Evolutionary conservation across 306 rosid species (phyloP).

Genomic region (cucumber (Cucumis sativus)): DNA sequence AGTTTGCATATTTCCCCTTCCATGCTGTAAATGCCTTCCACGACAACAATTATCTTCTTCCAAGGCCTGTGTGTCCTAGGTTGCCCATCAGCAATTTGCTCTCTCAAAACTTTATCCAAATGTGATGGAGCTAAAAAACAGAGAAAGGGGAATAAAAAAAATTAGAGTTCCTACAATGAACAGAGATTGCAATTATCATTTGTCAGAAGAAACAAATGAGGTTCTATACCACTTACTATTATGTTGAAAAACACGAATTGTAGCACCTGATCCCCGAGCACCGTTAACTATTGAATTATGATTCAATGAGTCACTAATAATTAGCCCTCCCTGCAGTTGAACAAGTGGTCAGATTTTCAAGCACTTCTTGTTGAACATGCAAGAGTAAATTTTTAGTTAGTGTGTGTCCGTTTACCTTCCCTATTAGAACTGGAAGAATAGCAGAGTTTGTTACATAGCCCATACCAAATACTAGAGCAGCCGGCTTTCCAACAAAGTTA

Average conservation of each 20-base stretch:
- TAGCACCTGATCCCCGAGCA: slow-evolving; percentile 89
- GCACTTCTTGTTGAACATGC: neutral
- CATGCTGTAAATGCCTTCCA: slow-evolving; percentile 95
- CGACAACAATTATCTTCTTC: slow-evolving; percentile 80
- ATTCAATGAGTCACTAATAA: slow-evolving; percentile 83
- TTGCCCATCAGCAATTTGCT: slow-evolving; percentile 88
- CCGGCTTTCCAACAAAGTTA: slow-evolving; percentile 51
- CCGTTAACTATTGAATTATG: slow-evolving; percentile 90
- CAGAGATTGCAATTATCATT: neutral
- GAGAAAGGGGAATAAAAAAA: slow-evolving; percentile 4
- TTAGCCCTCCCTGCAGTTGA: slow-evolving; percentile 56
- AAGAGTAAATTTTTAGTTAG: neutral
- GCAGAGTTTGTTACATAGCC: slow-evolving; percentile 87
- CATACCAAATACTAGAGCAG: slow-evolving; percentile 84
- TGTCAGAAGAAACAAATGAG: neutral
- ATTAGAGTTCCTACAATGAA: neutral
- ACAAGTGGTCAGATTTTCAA: neutral
- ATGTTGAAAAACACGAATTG: slow-evolving; percentile 82
- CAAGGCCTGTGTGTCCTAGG: slow-evolving; percentile 93
- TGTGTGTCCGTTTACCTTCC: slow-evolving; percentile 36
- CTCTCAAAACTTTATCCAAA: slow-evolving; percentile 79
- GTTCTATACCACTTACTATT: slow-evolving; percentile 31
- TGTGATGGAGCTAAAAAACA: slow-evolving; percentile 50
- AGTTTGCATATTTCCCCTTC: slow-evolving; percentile 96
- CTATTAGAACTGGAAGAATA: slow-evolving; percentile 66